phyloP scores from a whole-genome alignment of 2,329 filamentous ascomycete species.

The Cladophialophora immunda region DNA sequence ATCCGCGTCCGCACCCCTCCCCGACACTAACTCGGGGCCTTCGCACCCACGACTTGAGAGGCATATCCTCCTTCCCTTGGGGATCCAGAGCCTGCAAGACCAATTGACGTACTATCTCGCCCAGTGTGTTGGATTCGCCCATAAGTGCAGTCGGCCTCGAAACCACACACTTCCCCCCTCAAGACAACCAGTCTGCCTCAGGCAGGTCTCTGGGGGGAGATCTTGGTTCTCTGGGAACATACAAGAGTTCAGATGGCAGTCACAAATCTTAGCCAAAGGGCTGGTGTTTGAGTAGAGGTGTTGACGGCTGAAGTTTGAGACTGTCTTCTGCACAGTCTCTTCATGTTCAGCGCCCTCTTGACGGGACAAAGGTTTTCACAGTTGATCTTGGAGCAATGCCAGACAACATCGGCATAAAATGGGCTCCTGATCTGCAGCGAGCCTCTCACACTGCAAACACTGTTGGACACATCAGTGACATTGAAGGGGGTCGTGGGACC shows the following conservation, averaged over 20 bases:
- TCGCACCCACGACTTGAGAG: constrained; percentile 1
- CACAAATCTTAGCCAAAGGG: constrained; percentile 14
- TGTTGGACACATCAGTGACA: constrained; percentile 2
- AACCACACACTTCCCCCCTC: constrained; percentile 1
- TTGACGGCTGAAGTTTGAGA: constrained; percentile 12
- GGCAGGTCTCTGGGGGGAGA: neutral
- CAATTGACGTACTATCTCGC: neutral
- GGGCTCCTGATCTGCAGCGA: constrained; percentile 32
- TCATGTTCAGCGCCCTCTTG: constrained; percentile 23
- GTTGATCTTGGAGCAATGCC: constrained; percentile 25
- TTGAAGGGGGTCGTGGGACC: constrained; percentile 7
- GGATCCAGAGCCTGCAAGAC: neutral
- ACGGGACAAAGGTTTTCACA: constrained; percentile 9
- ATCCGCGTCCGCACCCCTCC: constrained; percentile 11
- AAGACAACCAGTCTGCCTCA: neutral
- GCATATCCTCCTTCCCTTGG: constrained; percentile 5
- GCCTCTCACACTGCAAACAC: constrained; percentile 11
- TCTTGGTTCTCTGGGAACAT: constrained; percentile 1
- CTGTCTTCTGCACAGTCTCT: constrained; percentile 7
- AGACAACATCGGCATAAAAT: constrained; percentile 35
- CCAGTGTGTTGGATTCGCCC: neutral
- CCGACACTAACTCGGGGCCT: constrained; percentile 7
- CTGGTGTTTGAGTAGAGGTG: constrained; percentile 21
- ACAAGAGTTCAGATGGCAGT: constrained; percentile 22
- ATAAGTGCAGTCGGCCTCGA: neutral